Evolutionary conservation across 768 basidiomycete genomes (phyloP).

Genomic region (Botryobasidium botryosum): DNA sequence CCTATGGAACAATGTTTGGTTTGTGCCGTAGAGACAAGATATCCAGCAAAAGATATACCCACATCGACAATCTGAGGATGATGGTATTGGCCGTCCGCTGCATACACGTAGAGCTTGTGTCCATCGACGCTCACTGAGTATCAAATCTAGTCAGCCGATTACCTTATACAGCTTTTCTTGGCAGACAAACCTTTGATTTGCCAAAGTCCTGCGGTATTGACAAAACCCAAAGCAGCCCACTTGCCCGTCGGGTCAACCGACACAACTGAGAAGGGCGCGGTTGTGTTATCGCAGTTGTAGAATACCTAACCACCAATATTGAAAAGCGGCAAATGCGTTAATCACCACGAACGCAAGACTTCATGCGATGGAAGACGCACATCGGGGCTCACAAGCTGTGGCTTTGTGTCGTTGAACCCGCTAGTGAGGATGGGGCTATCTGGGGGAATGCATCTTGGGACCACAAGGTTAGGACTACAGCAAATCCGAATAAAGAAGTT

Average conservation of each 20-base stretch:
- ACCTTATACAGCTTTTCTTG: background rate
- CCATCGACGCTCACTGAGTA: constrained; percentile 1
- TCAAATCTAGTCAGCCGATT: background rate
- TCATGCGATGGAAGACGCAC: background rate
- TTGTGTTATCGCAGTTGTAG: constrained; percentile 4
- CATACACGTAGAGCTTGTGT: constrained; percentile 3
- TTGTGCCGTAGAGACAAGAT: background rate
- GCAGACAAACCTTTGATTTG: background rate
- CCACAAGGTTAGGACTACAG: background rate
- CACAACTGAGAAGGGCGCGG: constrained; percentile 1
- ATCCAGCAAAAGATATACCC: background rate
- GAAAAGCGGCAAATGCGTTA: background rate
- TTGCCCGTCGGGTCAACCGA: constrained; percentile 1
- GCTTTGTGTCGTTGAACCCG: too few relatives aligned
- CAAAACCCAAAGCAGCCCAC: constrained; percentile 2
- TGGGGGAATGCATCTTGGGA: background rate
- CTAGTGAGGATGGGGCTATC: constrained; percentile 1
- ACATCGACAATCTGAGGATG: constrained; percentile 5
- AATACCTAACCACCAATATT: background rate
- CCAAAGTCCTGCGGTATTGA: constrained; percentile 3
- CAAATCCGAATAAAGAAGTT: background rate
- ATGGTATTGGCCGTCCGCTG: constrained; percentile 5
- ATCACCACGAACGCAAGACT: background rate
- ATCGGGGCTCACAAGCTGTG: too few relatives aligned
- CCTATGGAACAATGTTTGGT: background rate